phyloP scores from a whole-genome alignment of 2,329 filamentous ascomycete species.

The Corynespora cassiicola region DNA sequence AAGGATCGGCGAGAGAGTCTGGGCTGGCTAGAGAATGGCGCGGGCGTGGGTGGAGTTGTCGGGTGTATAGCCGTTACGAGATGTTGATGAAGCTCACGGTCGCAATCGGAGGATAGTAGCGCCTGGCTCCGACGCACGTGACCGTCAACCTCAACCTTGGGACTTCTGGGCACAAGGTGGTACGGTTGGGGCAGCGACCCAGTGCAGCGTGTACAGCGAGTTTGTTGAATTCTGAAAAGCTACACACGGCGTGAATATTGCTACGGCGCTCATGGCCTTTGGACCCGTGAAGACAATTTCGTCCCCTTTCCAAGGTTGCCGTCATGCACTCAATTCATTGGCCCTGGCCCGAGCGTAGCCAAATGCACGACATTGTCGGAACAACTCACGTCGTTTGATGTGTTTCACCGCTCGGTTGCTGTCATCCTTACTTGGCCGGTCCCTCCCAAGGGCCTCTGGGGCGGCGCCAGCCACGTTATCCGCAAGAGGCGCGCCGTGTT shows the following conservation, averaged over 20 bases:
- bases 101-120: slow-evolving; percentile 22
- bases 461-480: too few species aligned
- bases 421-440: too few species aligned
- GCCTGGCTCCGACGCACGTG: slow-evolving; percentile 34
- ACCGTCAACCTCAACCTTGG: slow-evolving; percentile 2
- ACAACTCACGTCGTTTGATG: slow-evolving; percentile 4
- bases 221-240: too few species aligned
- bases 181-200: too few species aligned
- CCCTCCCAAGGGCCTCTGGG: too few species aligned
- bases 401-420: slow-evolving; percentile 8
- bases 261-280: neutral
- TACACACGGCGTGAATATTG: too few species aligned
- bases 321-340: neutral
- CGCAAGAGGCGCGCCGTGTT: too few species aligned
- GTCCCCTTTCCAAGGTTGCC: too few species aligned
- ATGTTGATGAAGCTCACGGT: slow-evolving; percentile 33
- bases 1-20: slow-evolving; percentile 7
- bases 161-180: slow-evolving; percentile 1
- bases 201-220: too few species aligned
- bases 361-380: slow-evolving; percentile 6
- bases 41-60: slow-evolving; percentile 2
- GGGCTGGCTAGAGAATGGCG: slow-evolving; percentile 3
- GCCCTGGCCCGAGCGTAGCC: slow-evolving; percentile 6
- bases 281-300: too few species aligned
- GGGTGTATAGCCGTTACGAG: slow-evolving; percentile 25